phyloP scores from a whole-genome alignment of 345 rosid species.

The Murraya koenigii region DNA sequence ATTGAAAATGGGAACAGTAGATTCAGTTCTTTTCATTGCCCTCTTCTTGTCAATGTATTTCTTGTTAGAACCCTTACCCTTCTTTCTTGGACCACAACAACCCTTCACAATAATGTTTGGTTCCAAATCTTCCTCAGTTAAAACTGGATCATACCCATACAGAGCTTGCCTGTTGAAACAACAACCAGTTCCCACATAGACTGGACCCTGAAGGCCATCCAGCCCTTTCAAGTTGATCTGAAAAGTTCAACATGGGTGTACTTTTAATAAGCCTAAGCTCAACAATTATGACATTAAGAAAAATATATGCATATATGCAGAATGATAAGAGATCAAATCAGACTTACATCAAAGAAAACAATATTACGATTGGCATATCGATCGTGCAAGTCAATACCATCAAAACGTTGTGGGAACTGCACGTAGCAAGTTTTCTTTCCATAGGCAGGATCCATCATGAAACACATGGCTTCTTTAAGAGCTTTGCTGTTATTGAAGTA shows the following conservation, averaged over 20 bases:
- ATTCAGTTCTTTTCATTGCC: conserved; percentile 86
- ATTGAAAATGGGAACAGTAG: conserved; percentile 92
- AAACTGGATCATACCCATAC: conserved; percentile 97
- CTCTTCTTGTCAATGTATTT: conserved; percentile 75
- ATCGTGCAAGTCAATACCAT: conserved; percentile 98
- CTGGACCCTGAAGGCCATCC: conserved; percentile 99
- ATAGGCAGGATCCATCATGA: conserved; percentile 90
- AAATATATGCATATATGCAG: not conserved
- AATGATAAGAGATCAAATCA: conserved; percentile 13
- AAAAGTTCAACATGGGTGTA: conserved; percentile 13
- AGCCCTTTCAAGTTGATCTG: conserved; percentile 98
- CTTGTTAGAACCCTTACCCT: conserved; percentile 66
- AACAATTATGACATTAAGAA: not conserved
- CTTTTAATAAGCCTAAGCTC: not conserved
- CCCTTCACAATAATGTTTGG: conserved; percentile 95
- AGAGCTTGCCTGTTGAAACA: conserved; percentile 99
- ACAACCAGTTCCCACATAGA: conserved; percentile 98
- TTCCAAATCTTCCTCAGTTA: conserved; percentile 90
- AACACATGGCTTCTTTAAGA: conserved; percentile 99
- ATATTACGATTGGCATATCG: conserved; percentile 99
- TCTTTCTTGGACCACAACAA: conserved; percentile 97
- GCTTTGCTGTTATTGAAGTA: conserved; percentile 99
- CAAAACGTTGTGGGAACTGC: conserved; percentile 99
- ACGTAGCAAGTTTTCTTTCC: conserved; percentile 98
- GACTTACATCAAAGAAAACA: conserved; percentile 95